Evolutionary conservation across 371 early-diverging fungal species (phyloP).

Genomic region (Apophysomyces ossiformis): DNA sequence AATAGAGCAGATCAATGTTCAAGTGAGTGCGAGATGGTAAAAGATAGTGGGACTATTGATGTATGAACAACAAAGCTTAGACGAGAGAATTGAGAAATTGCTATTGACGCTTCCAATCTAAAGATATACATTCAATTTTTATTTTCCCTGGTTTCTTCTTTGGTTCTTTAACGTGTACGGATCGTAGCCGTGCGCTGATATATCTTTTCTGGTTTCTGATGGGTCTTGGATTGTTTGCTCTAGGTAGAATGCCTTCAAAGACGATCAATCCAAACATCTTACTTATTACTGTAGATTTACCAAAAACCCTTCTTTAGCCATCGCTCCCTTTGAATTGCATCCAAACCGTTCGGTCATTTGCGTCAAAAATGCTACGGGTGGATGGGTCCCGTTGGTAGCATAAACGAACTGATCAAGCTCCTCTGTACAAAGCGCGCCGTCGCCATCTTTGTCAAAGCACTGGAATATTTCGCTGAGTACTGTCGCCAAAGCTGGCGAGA

Average conservation of each 20-base stretch:
- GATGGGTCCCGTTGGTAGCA: slow-evolving; percentile 55
- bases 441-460: slow-evolving; percentile 51
- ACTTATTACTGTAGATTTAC: slow-evolving; percentile 1
- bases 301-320: slow-evolving; percentile 57
- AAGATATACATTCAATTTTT: slow-evolving; percentile 70
- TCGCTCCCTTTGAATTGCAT: slow-evolving; percentile 48
- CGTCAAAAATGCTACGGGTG: slow-evolving; percentile 53
- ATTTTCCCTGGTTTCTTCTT: slow-evolving; percentile 12
- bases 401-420: slow-evolving; percentile 54
- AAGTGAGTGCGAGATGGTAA: too few species aligned
- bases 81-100: background rate
- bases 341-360: slow-evolving; percentile 59
- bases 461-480: slow-evolving; percentile 50
- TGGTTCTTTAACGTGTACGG: slow-evolving; percentile 34
- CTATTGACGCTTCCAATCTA: slow-evolving; percentile 25
- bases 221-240: slow-evolving; percentile 63
- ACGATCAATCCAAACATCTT: background rate
- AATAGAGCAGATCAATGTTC: too few species aligned
- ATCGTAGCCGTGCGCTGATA: slow-evolving; percentile 59
- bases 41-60: too few species aligned
- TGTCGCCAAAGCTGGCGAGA: slow-evolving; percentile 39
- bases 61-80: too few species aligned
- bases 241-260: slow-evolving; percentile 46
- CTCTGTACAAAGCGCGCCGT: slow-evolving; percentile 42
- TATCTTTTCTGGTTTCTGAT: slow-evolving; percentile 57